Base-by-base conservation (phyloP, 208 protist genomes). In the Herpetomonas samuelpessoai region DNA sequence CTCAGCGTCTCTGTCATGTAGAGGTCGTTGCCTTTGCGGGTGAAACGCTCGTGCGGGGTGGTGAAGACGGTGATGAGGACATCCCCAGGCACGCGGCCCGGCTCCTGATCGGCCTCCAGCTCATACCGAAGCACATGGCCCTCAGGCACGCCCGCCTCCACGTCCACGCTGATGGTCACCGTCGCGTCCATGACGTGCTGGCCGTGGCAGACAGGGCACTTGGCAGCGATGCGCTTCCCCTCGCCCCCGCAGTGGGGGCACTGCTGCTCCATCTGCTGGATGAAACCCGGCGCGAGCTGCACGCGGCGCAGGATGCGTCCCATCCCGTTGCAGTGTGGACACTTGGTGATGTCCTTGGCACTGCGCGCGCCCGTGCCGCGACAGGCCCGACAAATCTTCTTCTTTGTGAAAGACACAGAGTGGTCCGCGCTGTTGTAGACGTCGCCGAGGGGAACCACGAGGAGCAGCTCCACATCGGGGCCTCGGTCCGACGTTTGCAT, bases 351-450 rank as follows among this genome's bases (percentile, higher is more conserved):
- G 1, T 51, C 57, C 3, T 58, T 65, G 25, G 54, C 52, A 1
- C 48, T 41, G 21, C 47, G 57, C 9, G 76, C 76, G 2, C 91
- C 91, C 24, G 19, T 76, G 25, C 91, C 91, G 22, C 81, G 82
- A 70, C 87, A 93, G 24, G 35, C n/a, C 16, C 30, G 59, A 68
- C 91, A 93, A 29, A 98, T 62, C 66, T 96, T 96, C 48, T 95
- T 81, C 49, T 98, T 89, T 28, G 81, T 62, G 25, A 98, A 30
- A 3, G 59, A 69, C n/a, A 98, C 14, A 28, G 79, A 62, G 24
- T 74, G 54, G 31, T 82, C 65, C 19, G 75, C 58, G 58, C 97
- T 97, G 2, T 83, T 98, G 81, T 98, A 99, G 22, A 99, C 55
- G 57, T 95, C 76, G 39, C 96, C 85, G 12, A 99, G 84, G 7